Percentiles rank a stretch among this genome's conserved stretches.
These are phyloP conservation scores for Pichia sp. DNA, from an alignment of 1,139 yeast species.

Conservation along the genomic window DNA sequence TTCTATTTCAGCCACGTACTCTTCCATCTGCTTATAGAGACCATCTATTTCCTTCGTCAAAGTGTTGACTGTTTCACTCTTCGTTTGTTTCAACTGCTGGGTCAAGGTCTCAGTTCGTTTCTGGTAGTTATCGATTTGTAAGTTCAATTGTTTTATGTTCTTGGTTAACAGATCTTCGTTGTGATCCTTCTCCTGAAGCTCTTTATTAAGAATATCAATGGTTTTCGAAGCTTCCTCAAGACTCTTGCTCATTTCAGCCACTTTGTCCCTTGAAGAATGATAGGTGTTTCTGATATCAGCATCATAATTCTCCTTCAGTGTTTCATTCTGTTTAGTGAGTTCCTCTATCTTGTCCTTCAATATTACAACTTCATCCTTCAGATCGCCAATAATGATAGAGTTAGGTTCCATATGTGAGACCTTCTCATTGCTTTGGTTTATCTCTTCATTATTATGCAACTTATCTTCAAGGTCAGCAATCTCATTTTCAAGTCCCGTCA, in stretches of 20 bases:
- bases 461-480: constrained; percentile 7
- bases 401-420: neutral
- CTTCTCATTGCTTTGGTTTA: neutral
- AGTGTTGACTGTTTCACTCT: neutral
- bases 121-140: constrained; percentile 2
- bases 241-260: constrained; percentile 9
- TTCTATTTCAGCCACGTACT: constrained; percentile 5
- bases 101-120: neutral
- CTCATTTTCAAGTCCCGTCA: constrained; percentile 9
- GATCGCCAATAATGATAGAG: neutral
- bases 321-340: constrained; percentile 16
- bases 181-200: constrained; percentile 7
- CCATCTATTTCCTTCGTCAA: constrained; percentile 1
- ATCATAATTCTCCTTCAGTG: constrained; percentile 5
- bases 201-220: constrained; percentile 9
- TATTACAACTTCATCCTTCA: constrained; percentile 6
- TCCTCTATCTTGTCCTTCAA: constrained; percentile 11
- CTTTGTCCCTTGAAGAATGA: constrained; percentile 7
- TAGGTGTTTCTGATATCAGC: constrained; percentile 5
- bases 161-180: neutral
- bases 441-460: constrained; percentile 5
- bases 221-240: constrained; percentile 12
- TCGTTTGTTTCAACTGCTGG: too few species aligned
- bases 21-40: constrained; percentile 4
- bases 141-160: constrained; percentile 8